These are phyloP conservation scores for Porcisia deanei DNA, from an alignment of 208 protist species.

Conservation along the genomic window DNA sequence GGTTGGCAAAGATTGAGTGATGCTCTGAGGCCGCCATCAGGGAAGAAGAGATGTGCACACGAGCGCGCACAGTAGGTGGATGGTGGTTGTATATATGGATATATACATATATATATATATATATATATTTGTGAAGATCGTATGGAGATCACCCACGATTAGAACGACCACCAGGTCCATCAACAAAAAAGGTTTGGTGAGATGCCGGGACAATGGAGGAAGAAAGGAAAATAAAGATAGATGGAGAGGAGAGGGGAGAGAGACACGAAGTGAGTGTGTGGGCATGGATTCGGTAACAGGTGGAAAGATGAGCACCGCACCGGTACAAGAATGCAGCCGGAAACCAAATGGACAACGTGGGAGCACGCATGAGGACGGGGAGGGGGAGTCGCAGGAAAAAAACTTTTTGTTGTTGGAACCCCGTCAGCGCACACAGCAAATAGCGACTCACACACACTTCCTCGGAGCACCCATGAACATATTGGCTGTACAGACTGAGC, in stretches of 20 bases:
- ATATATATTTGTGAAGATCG: no score
- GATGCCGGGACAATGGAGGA: not conserved
- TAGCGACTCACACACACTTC: not conserved
- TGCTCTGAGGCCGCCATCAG: conserved; percentile 1
- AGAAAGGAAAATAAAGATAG: not conserved
- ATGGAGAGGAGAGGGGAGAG: not conserved
- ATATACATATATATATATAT: no score
- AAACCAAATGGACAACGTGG: not conserved
- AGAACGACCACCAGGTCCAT: no score
- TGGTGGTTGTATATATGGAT: not conserved
- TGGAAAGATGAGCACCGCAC: not conserved
- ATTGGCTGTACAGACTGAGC: not conserved
- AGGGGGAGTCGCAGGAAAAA: not conserved
- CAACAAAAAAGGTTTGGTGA: no score
- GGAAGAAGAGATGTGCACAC: not conserved
- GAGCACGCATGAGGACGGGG: not conserved
- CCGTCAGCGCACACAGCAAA: not conserved
- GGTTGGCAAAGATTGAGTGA: not conserved
- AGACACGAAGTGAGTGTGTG: not conserved
- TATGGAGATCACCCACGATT: not conserved
- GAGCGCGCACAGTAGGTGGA: not conserved
- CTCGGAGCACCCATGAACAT: not conserved
- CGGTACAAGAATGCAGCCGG: not conserved
- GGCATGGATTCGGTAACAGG: not conserved
- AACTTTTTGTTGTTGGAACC: no score